phyloP scores from a whole-genome alignment of 306 rosid genomes.

The cucumber (Cucumis sativus) region Cucumber_9930_V3 NC_026657.2:32435501-32436000 shows the following conservation, averaged over 20 bases:
- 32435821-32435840: constrained; percentile 25
- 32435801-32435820: constrained; percentile 25
- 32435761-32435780: constrained; percentile 29
- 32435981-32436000: background rate
- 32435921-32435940: constrained; percentile 22
- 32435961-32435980: background rate
- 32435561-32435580: too few species aligned
- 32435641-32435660: too few species aligned
- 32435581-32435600: too few species aligned
- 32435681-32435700: constrained; percentile 9
- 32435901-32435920: constrained; percentile 33
- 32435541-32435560: too few species aligned
- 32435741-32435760: constrained; percentile 31
- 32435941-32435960: constrained; percentile 14
- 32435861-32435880: too few species aligned
- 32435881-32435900: background rate
- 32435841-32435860: too few species aligned
- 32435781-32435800: constrained; percentile 23
- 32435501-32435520: too few species aligned
- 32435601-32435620: too few species aligned
- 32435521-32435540: too few species aligned
- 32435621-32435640: too few species aligned
- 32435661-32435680: background rate
- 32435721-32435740: constrained; percentile 25
- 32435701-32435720: constrained; percentile 18